Evolutionary conservation across 495 filamentous ascomycete species (phyloP).

Genomic region (Aspergillus leporis): DNA sequence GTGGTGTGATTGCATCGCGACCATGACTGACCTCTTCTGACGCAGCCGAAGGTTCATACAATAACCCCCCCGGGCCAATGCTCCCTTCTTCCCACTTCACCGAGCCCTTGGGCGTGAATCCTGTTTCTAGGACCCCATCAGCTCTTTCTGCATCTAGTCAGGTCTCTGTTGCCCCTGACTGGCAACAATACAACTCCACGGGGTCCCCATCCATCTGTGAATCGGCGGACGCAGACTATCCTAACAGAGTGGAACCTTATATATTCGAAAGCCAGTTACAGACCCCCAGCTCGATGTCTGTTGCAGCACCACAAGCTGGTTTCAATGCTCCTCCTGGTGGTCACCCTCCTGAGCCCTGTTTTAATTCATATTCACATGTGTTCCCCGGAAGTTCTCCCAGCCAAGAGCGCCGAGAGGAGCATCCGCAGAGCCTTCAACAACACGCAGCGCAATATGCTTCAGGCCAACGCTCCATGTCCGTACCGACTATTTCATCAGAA

Average conservation of each 20-base stretch:
- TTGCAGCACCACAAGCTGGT: conserved; percentile 13
- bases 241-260: conserved; percentile 23
- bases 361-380: conserved; percentile 17
- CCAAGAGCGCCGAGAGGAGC: conserved; percentile 16
- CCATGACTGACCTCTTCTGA: neutral
- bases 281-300: conserved; percentile 13
- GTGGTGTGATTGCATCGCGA: neutral
- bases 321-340: conserved; percentile 14
- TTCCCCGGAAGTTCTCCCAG: conserved; percentile 13
- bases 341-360: conserved; percentile 15
- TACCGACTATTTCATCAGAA: conserved; percentile 15
- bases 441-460: conserved; percentile 10
- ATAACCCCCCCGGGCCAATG: conserved; percentile 15
- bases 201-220: conserved; percentile 23
- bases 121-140: conserved; percentile 23
- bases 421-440: conserved; percentile 10
- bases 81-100: conserved; percentile 21
- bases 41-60: conserved; percentile 21
- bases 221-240: conserved; percentile 23
- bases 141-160: conserved; percentile 22
- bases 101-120: conserved; percentile 16
- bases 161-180: conserved; percentile 21
- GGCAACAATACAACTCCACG: conserved; percentile 23
- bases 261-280: conserved; percentile 22
- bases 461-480: conserved; percentile 19